These are phyloP conservation scores for Mycena leptocephala DNA, from an alignment of 768 basidiomycete species.

Conservation along the genomic window DNA sequence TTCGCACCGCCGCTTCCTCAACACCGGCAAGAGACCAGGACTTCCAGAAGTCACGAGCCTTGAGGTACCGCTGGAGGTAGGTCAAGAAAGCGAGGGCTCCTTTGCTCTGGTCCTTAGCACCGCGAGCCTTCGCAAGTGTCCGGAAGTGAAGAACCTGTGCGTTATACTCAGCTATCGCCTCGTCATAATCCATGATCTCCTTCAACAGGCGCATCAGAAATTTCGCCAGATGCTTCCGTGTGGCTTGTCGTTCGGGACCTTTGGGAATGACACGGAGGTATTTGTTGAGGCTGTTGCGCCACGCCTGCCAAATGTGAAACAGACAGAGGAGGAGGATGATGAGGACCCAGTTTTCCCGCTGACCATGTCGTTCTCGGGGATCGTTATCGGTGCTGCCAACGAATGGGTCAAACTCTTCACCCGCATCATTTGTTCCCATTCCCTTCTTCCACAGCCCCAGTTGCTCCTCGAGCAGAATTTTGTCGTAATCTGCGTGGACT, in stretches of 20 bases:
- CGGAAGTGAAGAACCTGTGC: neutral
- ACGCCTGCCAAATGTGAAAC: constrained; percentile 9
- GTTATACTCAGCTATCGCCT: neutral
- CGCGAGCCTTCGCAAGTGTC: no score
- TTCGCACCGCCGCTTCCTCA: constrained; percentile 39
- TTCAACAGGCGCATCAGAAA: constrained; percentile 2
- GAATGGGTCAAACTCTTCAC: neutral
- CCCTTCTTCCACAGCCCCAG: neutral
- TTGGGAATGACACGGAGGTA: neutral
- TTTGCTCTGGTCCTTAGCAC: constrained; percentile 33
- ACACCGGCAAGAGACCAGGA: constrained; percentile 50
- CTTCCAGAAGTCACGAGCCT: constrained; percentile 41
- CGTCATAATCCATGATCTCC: neutral
- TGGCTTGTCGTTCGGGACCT: neutral
- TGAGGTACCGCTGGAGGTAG: constrained; percentile 40
- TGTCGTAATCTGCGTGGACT: constrained; percentile 5
- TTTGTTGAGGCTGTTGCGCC: neutral
- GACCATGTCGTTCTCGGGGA: neutral
- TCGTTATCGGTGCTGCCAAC: constrained; percentile 5
- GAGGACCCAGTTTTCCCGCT: neutral
- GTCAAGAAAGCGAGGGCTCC: constrained; percentile 41
- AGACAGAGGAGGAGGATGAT: neutral
- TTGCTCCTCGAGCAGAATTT: neutral
- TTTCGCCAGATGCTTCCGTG: neutral
- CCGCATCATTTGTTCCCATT: neutral